Base-by-base conservation (phyloP, 768 basidiomycete genomes). In the Termitomyces sp. region DNA sequence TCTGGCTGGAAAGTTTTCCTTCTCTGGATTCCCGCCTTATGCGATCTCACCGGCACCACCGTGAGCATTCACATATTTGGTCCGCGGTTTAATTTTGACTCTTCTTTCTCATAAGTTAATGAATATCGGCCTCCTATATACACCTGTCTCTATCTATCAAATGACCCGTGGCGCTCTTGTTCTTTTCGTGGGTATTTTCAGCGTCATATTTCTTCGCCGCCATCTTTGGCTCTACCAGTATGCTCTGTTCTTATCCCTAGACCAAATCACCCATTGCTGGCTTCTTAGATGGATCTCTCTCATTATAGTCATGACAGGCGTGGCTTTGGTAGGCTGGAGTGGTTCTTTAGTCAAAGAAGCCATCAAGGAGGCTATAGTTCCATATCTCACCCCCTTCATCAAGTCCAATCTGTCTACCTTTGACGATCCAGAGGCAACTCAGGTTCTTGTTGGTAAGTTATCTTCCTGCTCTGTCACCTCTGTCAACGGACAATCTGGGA, bases 91-190 rank as follows among this genome's bases (percentile, higher is more conserved):
- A 60, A 56, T 27, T 26, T 49, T 53, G 36, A n/a, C 37, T 41
- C 7, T 8, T 41, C 47, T 55, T 58, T 43, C 36, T 57, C 55
- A 39, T 43, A 57, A 83, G 81, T 68, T 97, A 63, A 98, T 98
- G 97, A 97, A 97, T 68, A 79, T 96, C 63, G 97, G 97, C 55
- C 81, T 99, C 47, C 81, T 99, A 37, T 93, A 95, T 71, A 95
- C 94, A 1, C 96, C 96, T 29, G 97, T 99, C 55, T 94, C 92
- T 43, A 93, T 98, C 64, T 98, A 92, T 77, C 96, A 97, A 72
- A 96, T 97, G 94, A 92, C 87, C 59, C 86, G 90, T 58, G 94
- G 95, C 51, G 89, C 93, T 43, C 85, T 97, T 57, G 93, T 97
- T 48, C 81, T 96, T 54, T 98, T 94, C 72, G 96, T 98, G 59